Evolutionary conservation across 495 filamentous ascomycete species (phyloP).

Genomic region (Trichoderma orchidacearum): DNA sequence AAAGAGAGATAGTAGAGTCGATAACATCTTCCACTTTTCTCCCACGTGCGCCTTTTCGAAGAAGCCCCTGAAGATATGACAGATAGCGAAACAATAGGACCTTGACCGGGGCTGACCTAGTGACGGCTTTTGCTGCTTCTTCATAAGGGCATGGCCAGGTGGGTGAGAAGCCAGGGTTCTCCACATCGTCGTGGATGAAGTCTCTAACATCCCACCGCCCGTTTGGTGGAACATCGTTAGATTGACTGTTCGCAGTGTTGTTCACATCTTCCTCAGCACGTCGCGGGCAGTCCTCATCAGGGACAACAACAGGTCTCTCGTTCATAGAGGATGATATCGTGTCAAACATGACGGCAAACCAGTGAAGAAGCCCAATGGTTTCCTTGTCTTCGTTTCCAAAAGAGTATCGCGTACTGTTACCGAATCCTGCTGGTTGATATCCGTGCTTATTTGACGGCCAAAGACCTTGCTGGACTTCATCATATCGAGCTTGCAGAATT

Average conservation of each 20-base stretch:
- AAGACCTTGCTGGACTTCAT: conserved; percentile 8
- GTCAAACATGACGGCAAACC: conserved; percentile 39
- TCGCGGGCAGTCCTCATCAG: conserved; percentile 30
- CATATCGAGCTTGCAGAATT: conserved; percentile 17
- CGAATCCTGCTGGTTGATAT: not conserved
- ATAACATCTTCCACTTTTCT: conserved; percentile 23
- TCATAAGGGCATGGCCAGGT: conserved; percentile 33
- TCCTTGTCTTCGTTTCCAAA: conserved; percentile 14
- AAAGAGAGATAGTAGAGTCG: conserved; percentile 18
- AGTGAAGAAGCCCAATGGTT: conserved; percentile 30
- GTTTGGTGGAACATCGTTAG: conserved; percentile 2
- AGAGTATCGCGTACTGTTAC: conserved; percentile 4
- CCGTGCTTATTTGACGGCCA: not conserved
- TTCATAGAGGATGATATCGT: conserved; percentile 33
- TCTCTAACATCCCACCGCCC: not conserved
- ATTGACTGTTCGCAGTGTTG: too few relatives aligned
- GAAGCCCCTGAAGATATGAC: conserved; percentile 25
- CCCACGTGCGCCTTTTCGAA: conserved; percentile 13
- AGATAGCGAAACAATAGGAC: conserved; percentile 34
- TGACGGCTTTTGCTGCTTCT: conserved; percentile 20
- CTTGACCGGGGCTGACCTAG: conserved; percentile 32
- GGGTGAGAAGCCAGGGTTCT: not conserved
- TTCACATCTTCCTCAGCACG: conserved; percentile 3
- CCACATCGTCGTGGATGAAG: not conserved
- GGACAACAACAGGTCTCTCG: conserved; percentile 26